Conservation (phyloP, 306 rosid species). For the Elaeagnus macrophylla region DNA sequence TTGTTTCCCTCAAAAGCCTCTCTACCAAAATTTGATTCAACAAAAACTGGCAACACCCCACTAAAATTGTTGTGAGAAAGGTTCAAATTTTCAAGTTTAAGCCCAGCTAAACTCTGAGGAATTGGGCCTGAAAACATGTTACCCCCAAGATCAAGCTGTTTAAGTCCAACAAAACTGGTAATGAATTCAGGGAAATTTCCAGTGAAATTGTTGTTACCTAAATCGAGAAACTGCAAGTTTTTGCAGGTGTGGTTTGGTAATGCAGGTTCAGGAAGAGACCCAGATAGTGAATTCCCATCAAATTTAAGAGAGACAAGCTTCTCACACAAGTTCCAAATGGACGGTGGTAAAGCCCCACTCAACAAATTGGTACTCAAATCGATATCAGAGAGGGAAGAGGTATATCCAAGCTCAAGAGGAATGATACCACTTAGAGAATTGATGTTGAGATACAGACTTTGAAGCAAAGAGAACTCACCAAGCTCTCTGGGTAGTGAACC, state of each 20-base stretch:
- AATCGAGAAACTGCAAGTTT: conserved; percentile 53
- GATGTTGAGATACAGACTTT: conserved; percentile 63
- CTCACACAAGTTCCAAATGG: conserved; percentile 82
- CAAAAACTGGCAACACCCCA: conserved; percentile 69
- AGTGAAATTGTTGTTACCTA: conserved; percentile 61
- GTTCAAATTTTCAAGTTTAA: conserved; percentile 67
- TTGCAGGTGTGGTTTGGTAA: conserved; percentile 69
- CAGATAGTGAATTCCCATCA: conserved; percentile 52
- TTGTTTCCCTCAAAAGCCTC: conserved; percentile 78
- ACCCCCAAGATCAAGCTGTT: conserved; percentile 60
- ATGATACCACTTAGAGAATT: conserved; percentile 59
- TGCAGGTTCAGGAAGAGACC: conserved; percentile 70
- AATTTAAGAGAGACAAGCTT: conserved; percentile 57
- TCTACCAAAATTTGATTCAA: conserved; percentile 49
- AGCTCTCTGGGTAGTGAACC: conserved; percentile 83
- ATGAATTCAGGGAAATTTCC: conserved; percentile 76
- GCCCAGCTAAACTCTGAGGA: conserved; percentile 39
- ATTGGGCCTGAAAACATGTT: conserved; percentile 58
- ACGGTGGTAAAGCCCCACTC: conserved; percentile 54
- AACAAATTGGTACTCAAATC: conserved; percentile 63
- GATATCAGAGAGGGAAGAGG: conserved; percentile 61
- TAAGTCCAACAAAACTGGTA: conserved; percentile 49
- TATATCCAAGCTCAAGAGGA: conserved; percentile 86
- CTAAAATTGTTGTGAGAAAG: conserved; percentile 86
- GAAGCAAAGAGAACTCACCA: conserved; percentile 73